Conservation (phyloP, 2,329 filamentous ascomycete genomes). For the Aspergillus fischeri region DNA sequence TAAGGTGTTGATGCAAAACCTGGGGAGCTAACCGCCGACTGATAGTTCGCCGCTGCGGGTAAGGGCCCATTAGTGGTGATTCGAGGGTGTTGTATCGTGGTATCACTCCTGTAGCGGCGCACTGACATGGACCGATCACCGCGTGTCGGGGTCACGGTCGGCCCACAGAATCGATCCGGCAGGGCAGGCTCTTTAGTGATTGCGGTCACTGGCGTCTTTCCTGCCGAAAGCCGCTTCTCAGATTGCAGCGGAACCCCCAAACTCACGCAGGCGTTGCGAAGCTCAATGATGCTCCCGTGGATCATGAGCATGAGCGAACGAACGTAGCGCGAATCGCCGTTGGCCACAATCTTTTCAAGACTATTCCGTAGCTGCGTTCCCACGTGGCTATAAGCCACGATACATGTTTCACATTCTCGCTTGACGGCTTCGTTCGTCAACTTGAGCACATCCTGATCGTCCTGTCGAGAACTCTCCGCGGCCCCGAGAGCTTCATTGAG, state of each 20-base stretch:
- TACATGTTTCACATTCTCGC: slow-evolving; percentile 46
- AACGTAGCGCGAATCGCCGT: slow-evolving; percentile 54
- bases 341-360: slow-evolving; percentile 49
- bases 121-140: slow-evolving; percentile 41
- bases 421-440: slow-evolving; percentile 40
- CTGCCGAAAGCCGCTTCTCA: slow-evolving; percentile 24
- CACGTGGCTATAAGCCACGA: slow-evolving; percentile 49
- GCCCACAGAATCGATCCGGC: slow-evolving; percentile 26
- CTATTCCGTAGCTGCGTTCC: slow-evolving; percentile 47
- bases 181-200: slow-evolving; percentile 25
- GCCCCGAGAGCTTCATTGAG: slow-evolving; percentile 52
- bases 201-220: slow-evolving; percentile 27
- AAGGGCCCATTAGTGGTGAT: slow-evolving; percentile 27
- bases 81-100: slow-evolving; percentile 46
- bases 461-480: slow-evolving; percentile 46
- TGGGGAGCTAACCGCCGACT: slow-evolving; percentile 26
- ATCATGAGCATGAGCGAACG: slow-evolving; percentile 57
- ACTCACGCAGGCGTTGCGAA: slow-evolving; percentile 55
- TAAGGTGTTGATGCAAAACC: slow-evolving; percentile 29
- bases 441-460: slow-evolving; percentile 47
- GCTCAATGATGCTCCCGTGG: slow-evolving; percentile 55
- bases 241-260: slow-evolving; percentile 43
- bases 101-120: slow-evolving; percentile 48
- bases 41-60: slow-evolving; percentile 26
- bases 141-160: slow-evolving; percentile 44